A percentile compares a stretch with the other conserved stretches of the same genome.
phyloP scores from a whole-genome alignment of 1,139 yeast genomes.

The Pichia terricola region DNA sequence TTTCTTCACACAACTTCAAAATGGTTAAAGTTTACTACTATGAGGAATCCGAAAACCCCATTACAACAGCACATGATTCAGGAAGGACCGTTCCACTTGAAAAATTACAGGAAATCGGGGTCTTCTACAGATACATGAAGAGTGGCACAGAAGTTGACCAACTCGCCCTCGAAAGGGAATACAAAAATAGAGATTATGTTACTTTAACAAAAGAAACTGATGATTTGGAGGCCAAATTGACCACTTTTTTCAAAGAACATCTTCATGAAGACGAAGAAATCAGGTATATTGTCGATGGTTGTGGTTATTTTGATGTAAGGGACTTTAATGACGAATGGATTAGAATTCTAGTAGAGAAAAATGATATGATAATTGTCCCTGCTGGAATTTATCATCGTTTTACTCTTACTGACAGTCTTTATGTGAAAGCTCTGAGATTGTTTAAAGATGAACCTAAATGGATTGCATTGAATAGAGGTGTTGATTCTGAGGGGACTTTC shows the following conservation, averaged over 20 bases:
- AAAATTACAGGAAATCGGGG: slow-evolving; percentile 55
- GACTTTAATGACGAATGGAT: slow-evolving; percentile 58
- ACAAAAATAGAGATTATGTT: slow-evolving; percentile 74
- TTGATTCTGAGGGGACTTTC: slow-evolving; percentile 27
- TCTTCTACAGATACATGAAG: slow-evolving; percentile 48
- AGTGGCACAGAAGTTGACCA: slow-evolving; percentile 49
- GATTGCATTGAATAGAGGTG: slow-evolving; percentile 68
- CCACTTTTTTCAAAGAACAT: slow-evolving; percentile 74
- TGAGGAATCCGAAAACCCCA: slow-evolving; percentile 52
- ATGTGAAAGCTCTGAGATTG: slow-evolving; percentile 69
- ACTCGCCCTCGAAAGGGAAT: slow-evolving; percentile 59
- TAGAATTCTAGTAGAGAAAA: slow-evolving; percentile 51
- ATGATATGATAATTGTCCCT: slow-evolving; percentile 71
- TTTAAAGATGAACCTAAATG: slow-evolving; percentile 96
- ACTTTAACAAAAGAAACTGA: slow-evolving; percentile 54
- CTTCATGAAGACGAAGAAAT: slow-evolving; percentile 97
- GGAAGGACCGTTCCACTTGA: slow-evolving; percentile 44
- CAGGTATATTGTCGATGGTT: slow-evolving; percentile 80
- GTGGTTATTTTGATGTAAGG: slow-evolving; percentile 87
- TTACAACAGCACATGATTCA: slow-evolving; percentile 67
- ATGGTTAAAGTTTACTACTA: slow-evolving; percentile 46
- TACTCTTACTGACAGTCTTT: slow-evolving; percentile 53
- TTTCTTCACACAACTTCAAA: background rate
- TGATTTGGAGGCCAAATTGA: slow-evolving; percentile 57
- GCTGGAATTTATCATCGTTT: slow-evolving; percentile 92